phyloP scores from a whole-genome alignment of 352 stramenopile species.

The Stephanocyclus meneghinianus region DNA sequence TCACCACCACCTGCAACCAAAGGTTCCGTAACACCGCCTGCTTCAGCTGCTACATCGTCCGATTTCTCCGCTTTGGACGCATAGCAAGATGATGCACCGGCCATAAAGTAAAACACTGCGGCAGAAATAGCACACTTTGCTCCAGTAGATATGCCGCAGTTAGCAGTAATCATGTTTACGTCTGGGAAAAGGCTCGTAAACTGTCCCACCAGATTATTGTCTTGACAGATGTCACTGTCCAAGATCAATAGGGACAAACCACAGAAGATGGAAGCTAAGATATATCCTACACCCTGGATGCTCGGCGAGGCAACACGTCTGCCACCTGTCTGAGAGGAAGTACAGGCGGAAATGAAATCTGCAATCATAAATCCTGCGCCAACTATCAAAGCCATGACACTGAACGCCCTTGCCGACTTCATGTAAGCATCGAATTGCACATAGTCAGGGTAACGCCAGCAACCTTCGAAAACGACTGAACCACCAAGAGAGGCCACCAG shows the following conservation, averaged over 20 bases:
- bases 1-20: too few species aligned
- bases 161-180: neutral
- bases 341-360: constrained; percentile 16
- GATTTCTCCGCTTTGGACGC: constrained; percentile 15
- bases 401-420: constrained; percentile 30
- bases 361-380: constrained; percentile 19
- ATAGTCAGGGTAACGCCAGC: constrained; percentile 26
- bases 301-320: neutral
- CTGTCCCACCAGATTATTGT: constrained; percentile 17
- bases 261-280: constrained; percentile 18
- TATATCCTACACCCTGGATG: constrained; percentile 5
- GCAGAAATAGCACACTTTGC: constrained; percentile 38
- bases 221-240: constrained; percentile 24
- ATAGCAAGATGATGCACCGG: constrained; percentile 18
- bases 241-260: constrained; percentile 23
- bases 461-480: constrained; percentile 13
- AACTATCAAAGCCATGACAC: constrained; percentile 28
- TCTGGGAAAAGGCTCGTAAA: constrained; percentile 1
- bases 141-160: constrained; percentile 20
- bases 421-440: constrained; percentile 19
- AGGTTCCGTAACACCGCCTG: neutral
- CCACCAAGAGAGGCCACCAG: neutral
- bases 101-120: constrained; percentile 39
- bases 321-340: neutral
- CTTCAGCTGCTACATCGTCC: constrained; percentile 20